Base-by-base conservation (phyloP, 805 yeast species). In the Zygosaccharomyces kombuchaensis region DNA sequence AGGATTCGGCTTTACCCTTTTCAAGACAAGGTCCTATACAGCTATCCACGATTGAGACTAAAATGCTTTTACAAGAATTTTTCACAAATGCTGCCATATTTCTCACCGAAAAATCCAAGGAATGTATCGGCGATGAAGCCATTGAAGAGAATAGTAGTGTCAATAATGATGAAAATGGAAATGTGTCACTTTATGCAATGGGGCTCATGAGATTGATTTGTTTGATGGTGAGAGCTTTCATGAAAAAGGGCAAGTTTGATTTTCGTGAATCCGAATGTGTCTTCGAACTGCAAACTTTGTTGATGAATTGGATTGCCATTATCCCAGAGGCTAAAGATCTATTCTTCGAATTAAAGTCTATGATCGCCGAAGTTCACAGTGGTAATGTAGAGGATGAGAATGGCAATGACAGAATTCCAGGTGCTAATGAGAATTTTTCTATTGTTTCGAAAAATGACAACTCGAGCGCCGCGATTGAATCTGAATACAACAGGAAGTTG, bases 61-160 rank as follows among this genome's bases (percentile, higher is more conserved):
- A 77, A 52, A 81, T 83, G 87, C 57, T 85, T 10, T 60, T 85
- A 30, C 89, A 83, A 63, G 88, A 82, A 59, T 81, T 84, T 52
- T 71, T 85, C 47, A 71, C 79, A n/a, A 78, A 77, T 50, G 75
- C 77, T 9, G 67, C 76, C 3, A 69, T 75, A 10, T 71, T 63
- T 47, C 51, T 76, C 9, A 69, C 75, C 0, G 64, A 66, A 26
- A 71, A 69, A 4, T 54, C 60, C 4, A 53, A 56, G 32, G 63
- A 59, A 8, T 53, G 58, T 9, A 47, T 50, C 10, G 61, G 58
- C 10, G 41, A 50, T 7, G 63, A 56, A 6, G 49, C 53, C 1
- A 51, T 47, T 4, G 44, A 36, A 6, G 49, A 40, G 10, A 48
- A 48, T 13, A 37, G 43, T 5, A 47, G 44, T 12, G 50, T 57